Conservation (phyloP, 257 asterid genomes). For the Solanum dulcamara region DNA sequence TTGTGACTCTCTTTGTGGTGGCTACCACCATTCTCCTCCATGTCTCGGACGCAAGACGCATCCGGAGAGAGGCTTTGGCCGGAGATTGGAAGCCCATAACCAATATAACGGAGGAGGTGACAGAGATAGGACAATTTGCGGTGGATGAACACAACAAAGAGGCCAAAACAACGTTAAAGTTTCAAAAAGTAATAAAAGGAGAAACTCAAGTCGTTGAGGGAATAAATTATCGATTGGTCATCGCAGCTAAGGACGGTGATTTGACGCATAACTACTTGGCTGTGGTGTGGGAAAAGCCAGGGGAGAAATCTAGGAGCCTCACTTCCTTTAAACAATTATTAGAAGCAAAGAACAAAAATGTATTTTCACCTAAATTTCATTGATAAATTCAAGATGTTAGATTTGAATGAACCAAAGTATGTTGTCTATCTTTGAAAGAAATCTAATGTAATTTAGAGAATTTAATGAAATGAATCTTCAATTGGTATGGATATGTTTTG, state of each 20-base stretch:
- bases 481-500: background rate
- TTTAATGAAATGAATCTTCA: background rate
- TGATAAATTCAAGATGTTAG: background rate
- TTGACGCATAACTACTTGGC: conserved; percentile 10
- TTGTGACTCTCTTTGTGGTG: background rate
- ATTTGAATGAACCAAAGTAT: background rate
- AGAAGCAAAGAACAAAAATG: background rate
- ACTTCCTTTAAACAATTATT: conserved; percentile 10
- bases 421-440: background rate
- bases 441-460: background rate
- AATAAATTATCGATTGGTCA: conserved; percentile 13
- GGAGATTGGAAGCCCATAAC: conserved; percentile 11
- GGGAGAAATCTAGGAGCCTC: conserved; percentile 12
- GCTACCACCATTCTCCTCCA: background rate
- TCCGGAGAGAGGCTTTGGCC: background rate
- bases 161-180: background rate
- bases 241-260: conserved; percentile 11
- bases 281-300: conserved; percentile 12
- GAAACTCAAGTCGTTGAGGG: conserved; percentile 19
- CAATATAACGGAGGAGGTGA: conserved; percentile 9
- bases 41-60: background rate
- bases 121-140: conserved; percentile 17
- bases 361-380: background rate
- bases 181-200: conserved; percentile 10
- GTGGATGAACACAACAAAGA: conserved; percentile 22